phyloP scores from a whole-genome alignment of 768 basidiomycete species.

The Megacollybia marginata region DNA sequence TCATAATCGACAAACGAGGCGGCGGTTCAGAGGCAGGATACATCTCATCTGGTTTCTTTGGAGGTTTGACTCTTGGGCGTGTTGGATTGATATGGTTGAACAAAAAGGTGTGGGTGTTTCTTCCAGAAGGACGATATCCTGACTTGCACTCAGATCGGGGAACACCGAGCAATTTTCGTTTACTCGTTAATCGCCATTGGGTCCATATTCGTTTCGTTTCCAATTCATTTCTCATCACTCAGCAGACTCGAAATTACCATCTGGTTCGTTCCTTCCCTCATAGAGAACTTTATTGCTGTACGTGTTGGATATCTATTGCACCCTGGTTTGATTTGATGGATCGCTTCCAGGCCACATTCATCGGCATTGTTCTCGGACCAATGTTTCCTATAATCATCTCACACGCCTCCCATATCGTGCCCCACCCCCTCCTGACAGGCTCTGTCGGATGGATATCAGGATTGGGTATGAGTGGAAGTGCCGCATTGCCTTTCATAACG shows the following conservation, averaged over 20 bases:
- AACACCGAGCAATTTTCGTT: constrained; percentile 22
- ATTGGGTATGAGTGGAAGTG: constrained; percentile 42
- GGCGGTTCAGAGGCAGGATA: constrained; percentile 32
- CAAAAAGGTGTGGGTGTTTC: constrained; percentile 20
- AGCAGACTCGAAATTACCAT: constrained; percentile 37
- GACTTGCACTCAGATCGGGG: constrained; percentile 17
- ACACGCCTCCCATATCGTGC: constrained; percentile 26
- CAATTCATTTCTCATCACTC: background rate
- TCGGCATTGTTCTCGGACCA: constrained; percentile 47
- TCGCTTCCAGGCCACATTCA: constrained; percentile 27
- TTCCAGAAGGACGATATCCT: background rate
- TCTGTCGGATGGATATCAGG: constrained; percentile 45
- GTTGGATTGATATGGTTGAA: constrained; percentile 46
- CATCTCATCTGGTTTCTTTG: constrained; percentile 26
- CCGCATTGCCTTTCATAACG: constrained; percentile 37
- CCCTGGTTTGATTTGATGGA: background rate
- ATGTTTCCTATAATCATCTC: constrained; percentile 41
- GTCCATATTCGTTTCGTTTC: constrained; percentile 10
- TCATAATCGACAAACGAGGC: constrained; percentile 28
- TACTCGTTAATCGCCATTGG: constrained; percentile 27
- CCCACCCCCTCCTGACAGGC: constrained; percentile 26
- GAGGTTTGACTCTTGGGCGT: constrained; percentile 38
- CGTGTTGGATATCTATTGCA: constrained; percentile 3
- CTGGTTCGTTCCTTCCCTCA: constrained; percentile 45
- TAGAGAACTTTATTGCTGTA: constrained; percentile 43